Evolutionary conservation across 2,329 filamentous ascomycete species (phyloP).

Genomic region (Tolypocladium guangdongense): DNA sequence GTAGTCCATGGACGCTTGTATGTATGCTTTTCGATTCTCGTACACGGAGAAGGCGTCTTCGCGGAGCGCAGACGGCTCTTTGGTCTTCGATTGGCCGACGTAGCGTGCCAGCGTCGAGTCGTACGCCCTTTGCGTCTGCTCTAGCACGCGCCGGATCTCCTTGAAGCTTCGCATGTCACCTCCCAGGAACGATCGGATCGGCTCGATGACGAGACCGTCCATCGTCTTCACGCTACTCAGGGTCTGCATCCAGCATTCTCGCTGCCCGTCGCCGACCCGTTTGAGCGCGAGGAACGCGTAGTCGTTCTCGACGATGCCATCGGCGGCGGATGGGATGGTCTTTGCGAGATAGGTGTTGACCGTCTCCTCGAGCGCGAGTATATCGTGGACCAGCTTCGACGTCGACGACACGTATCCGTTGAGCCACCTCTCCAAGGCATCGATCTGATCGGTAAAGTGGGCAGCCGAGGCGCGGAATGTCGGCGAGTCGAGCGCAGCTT

Average conservation of each 20-base stretch:
- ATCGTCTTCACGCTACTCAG: constrained; percentile 66
- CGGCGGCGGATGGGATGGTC: constrained; percentile 66
- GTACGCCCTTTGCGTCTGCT: constrained; percentile 72
- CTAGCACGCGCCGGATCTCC: constrained; percentile 65
- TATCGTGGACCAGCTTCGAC: constrained; percentile 45
- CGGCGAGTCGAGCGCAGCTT: constrained; percentile 92
- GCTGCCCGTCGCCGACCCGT: constrained; percentile 72
- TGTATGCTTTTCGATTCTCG: constrained; percentile 80
- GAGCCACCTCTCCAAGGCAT: constrained; percentile 86
- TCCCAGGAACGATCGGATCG: constrained; percentile 65
- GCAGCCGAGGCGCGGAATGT: constrained; percentile 81
- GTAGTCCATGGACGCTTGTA: constrained; percentile 89
- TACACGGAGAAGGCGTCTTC: constrained; percentile 96
- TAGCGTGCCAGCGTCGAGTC: constrained; percentile 76
- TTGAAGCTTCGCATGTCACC: constrained; percentile 79
- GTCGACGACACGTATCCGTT: constrained; percentile 46
- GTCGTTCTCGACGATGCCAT: constrained; percentile 86
- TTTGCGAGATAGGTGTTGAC: constrained; percentile 68
- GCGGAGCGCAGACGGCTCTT: constrained; percentile 80
- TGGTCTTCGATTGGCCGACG: constrained; percentile 76
- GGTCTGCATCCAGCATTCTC: constrained; percentile 77
- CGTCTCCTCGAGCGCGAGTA: constrained; percentile 65
- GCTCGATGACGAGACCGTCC: constrained; percentile 68
- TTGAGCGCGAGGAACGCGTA: constrained; percentile 84
- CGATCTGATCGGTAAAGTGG: constrained; percentile 87